Conservation (phyloP, 345 rosid species). For the Pugionium cornutum region DNA sequence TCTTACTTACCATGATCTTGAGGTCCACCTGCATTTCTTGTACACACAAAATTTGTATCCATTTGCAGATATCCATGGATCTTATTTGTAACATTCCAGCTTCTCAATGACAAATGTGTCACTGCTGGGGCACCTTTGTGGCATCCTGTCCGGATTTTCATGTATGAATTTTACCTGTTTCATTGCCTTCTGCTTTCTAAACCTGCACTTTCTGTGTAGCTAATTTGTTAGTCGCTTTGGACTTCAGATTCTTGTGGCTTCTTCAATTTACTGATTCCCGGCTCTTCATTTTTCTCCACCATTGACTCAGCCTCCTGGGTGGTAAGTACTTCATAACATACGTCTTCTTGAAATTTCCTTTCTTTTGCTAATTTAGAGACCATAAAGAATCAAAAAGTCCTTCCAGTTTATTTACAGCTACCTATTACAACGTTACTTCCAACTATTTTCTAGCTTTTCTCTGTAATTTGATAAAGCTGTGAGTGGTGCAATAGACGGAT, state of each 20-base stretch:
- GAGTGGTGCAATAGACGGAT: slow-evolving; percentile 40
- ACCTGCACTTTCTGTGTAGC: slow-evolving; percentile 18
- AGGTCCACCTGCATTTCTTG: slow-evolving; percentile 8
- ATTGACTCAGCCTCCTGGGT: slow-evolving; percentile 85
- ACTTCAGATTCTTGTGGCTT: slow-evolving; percentile 78
- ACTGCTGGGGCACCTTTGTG: slow-evolving; percentile 91
- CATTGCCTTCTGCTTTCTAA: neutral
- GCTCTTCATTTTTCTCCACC: slow-evolving; percentile 73
- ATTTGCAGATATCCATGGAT: slow-evolving; percentile 83
- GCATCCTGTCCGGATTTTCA: slow-evolving; percentile 95
- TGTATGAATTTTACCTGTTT: slow-evolving; percentile 50
- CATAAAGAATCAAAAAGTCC: neutral
- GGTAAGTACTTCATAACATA: slow-evolving; percentile 52
- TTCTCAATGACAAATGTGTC: slow-evolving; percentile 91
- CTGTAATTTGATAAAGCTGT: slow-evolving; percentile 12
- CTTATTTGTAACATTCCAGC: slow-evolving; percentile 72
- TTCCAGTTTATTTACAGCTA: neutral
- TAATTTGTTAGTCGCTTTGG: slow-evolving; percentile 21
- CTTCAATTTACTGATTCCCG: slow-evolving; percentile 81
- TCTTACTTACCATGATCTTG: slow-evolving; percentile 21
- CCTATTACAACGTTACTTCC: neutral
- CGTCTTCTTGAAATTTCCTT: slow-evolving; percentile 6
- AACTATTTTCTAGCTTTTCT: neutral
- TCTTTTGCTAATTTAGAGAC: neutral
- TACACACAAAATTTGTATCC: slow-evolving; percentile 15